phyloP scores from a whole-genome alignment of 768 basidiomycete species.

The Leccinum boreale region DNA sequence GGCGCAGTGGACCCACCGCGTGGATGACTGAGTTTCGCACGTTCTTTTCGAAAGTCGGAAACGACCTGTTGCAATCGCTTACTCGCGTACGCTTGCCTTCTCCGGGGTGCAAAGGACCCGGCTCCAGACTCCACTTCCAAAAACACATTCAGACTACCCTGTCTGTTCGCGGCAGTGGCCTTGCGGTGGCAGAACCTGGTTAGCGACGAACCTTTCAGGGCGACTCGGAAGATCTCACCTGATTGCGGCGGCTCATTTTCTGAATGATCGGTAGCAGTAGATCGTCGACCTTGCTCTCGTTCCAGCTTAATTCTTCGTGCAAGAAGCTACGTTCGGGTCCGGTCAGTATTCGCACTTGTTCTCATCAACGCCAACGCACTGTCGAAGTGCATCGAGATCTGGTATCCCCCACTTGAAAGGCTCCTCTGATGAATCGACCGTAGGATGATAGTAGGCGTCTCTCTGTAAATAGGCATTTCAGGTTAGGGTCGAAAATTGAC shows the following conservation, averaged over 20 bases:
- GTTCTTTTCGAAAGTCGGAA: constrained; percentile 66
- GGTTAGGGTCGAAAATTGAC: neutral
- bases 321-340: constrained; percentile 50
- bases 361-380: constrained; percentile 44
- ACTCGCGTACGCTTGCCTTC: constrained; percentile 78
- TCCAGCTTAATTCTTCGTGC: constrained; percentile 78
- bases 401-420: constrained; percentile 96
- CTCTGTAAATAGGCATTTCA: constrained; percentile 44
- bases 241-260: constrained; percentile 77
- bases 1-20: constrained; percentile 9
- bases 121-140: constrained; percentile 67
- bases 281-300: constrained; percentile 80
- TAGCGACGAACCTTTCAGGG: neutral
- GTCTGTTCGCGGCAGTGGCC: constrained; percentile 66
- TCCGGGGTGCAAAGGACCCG: constrained; percentile 71
- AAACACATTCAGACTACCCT: constrained; percentile 72
- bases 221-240: constrained; percentile 41
- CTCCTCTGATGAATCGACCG: constrained; percentile 87
- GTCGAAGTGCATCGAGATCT: constrained; percentile 89
- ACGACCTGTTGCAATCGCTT: constrained; percentile 87
- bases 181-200: constrained; percentile 25
- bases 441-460: constrained; percentile 91
- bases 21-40: constrained; percentile 17
- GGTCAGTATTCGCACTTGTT: constrained; percentile 12
- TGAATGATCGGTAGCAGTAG: constrained; percentile 90